Percentiles rank a stretch among this genome's conserved stretches.
phyloP scores from a whole-genome alignment of 208 protist genomes.

The Crithidia mellificae region DNA sequence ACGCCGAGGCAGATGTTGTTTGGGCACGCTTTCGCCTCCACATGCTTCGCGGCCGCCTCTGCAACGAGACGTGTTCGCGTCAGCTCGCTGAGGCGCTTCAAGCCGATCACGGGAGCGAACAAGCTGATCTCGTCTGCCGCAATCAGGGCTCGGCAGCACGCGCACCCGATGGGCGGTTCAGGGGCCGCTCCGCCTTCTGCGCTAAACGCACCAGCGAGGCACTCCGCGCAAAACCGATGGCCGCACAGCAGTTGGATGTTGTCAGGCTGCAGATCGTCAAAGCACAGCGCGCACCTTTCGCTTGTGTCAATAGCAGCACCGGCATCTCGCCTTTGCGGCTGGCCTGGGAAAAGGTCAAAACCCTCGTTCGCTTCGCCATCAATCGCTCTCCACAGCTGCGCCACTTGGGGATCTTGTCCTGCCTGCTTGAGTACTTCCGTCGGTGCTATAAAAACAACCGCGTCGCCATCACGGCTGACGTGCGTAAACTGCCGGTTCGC shows the following conservation, averaged over 20 bases:
- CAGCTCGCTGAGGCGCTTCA: not conserved
- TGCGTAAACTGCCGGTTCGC: not conserved
- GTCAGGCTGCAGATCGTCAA: not conserved
- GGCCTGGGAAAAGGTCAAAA: not conserved
- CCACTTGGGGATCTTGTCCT: not conserved
- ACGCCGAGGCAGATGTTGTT: constrained; percentile 19
- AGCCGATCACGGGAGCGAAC: not conserved
- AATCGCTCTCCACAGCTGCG: constrained; percentile 1
- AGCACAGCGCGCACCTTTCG: not conserved
- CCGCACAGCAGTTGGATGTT: constrained; percentile 7
- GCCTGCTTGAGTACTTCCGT: not conserved
- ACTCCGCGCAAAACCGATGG: constrained; percentile 11
- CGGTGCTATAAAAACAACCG: constrained; percentile 4
- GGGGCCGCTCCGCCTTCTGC: constrained; percentile 4
- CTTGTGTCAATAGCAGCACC: not conserved
- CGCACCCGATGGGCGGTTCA: constrained; percentile 9
- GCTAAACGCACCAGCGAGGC: constrained; percentile 6
- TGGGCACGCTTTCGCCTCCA: constrained; percentile 13
- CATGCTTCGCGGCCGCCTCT: not conserved
- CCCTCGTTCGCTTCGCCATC: constrained; percentile 8
- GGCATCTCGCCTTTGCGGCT: not conserved
- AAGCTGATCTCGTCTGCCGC: constrained; percentile 1
- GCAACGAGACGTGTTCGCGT: not conserved
- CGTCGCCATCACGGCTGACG: constrained; percentile 2
- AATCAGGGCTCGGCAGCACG: not conserved